A percentile compares a stretch with the other conserved stretches of the same genome.
Conservation (phyloP, 2,329 filamentous ascomycete genomes). For the Aspergillus brunneoviolaceus region DNA sequence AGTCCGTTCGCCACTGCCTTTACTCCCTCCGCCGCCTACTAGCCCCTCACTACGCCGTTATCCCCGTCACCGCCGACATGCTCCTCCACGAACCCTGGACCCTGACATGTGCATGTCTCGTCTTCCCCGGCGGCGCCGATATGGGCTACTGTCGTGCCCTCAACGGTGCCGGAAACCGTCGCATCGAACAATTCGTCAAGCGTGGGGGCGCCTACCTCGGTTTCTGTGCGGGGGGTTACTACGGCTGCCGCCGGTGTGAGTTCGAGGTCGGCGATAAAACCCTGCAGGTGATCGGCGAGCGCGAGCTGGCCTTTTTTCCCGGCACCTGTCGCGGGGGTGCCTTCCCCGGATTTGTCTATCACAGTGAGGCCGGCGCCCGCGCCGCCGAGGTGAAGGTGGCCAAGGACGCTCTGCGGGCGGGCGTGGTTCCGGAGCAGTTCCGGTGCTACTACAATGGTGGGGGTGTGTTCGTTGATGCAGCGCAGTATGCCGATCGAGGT, state of each 20-base stretch:
- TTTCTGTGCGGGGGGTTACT: conserved; percentile 94
- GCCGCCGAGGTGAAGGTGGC: conserved; percentile 67
- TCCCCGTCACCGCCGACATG: conserved; percentile 73
- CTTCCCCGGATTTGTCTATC: conserved; percentile 86
- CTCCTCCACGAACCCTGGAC: conserved; percentile 91
- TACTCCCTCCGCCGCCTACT: conserved; percentile 83
- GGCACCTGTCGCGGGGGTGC: conserved; percentile 82
- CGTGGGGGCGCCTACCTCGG: conserved; percentile 83
- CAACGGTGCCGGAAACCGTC: conserved; percentile 82
- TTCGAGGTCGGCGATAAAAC: conserved; percentile 82
- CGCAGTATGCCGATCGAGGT: conserved; percentile 59
- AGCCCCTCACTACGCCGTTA: conserved; percentile 88
- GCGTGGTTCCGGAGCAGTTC: conserved; percentile 61
- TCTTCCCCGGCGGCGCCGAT: conserved; percentile 93
- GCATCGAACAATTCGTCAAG: conserved; percentile 81
- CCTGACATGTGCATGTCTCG: conserved; percentile 79
- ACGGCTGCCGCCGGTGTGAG: conserved; percentile 76
- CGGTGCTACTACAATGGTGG: conserved; percentile 91
- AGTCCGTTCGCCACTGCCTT: conserved; percentile 86
- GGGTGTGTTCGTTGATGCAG: conserved; percentile 83
- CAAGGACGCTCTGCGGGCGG: conserved; percentile 57
- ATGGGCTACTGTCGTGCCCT: conserved; percentile 83
- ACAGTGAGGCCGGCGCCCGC: conserved; percentile 78
- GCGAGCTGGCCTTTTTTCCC: conserved; percentile 86
- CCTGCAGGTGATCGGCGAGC: conserved; percentile 79